Evolutionary conservation across 1,139 yeast species (phyloP), one percentile per base, ranked within the genome.

Genomic region (Geotrichum phurueaensis): DNA sequence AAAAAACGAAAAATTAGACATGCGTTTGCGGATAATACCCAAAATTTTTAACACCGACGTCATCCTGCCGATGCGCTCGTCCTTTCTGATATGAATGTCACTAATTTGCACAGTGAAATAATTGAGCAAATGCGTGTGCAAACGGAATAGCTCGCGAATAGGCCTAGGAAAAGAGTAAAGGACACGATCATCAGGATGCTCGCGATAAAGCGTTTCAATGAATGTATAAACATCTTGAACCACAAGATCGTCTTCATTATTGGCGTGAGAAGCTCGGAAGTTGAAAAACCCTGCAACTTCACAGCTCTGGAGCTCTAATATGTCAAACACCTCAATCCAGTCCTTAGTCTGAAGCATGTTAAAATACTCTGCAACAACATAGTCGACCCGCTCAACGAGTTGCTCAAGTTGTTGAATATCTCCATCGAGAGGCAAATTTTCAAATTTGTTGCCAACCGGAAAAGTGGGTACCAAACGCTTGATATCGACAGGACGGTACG

Each of bases 261-360:
- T 76, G 3, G 74, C 68, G 2, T 70, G 53, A 62, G 84, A 83
- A 51, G 78, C 71, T 47, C 79, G 78, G 70, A 84, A 87, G 57
- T 81, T 81, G 70, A 87, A 85, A 60, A 90, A 76, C 1, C 86
- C 81, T 20, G 83, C 76, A 0, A 83, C 76, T 56, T 77, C 80
- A 9, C 79, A 75, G 3, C 83, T 83, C 62, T 88, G 86, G 52
- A 82, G 76, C 70, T 92, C 97, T 60, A 94, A 74, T 2, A 85
- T 75, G 69, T 90, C 95, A 71, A 83, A 88, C 5, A 86, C 81
- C 61, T 81, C 81, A 63, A 90, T 78, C 97, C 98, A 94, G 69
- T 92, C 96, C 63, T 81, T 83, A n/a, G 84, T 72, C 33, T 84
- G 79, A 25, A 89, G 82, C 23, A 84, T 81, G 36, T 77, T 78